Percentiles rank a stretch among this genome's conserved stretches.
Conservation (phyloP, 2,329 filamentous ascomycete genomes). For the Diaporthe nobilis region DNA sequence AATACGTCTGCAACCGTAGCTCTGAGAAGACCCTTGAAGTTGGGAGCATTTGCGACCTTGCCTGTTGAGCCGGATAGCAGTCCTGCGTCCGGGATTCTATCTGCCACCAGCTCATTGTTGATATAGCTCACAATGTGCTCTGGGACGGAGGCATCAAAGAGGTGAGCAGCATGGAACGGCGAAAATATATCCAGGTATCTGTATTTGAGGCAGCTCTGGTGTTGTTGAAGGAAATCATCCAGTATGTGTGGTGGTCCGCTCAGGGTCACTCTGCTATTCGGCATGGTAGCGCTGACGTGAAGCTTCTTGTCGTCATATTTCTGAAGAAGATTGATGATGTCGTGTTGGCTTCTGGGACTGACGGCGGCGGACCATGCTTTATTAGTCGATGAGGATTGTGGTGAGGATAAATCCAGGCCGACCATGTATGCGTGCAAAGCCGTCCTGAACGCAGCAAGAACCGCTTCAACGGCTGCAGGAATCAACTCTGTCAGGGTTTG, state of each 20-base stretch:
- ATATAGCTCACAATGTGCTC: neutral
- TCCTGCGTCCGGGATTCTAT: neutral
- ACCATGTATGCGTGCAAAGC: constrained; percentile 66
- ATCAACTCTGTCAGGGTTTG: constrained; percentile 73
- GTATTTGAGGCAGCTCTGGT: constrained; percentile 8
- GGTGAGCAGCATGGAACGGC: constrained; percentile 13
- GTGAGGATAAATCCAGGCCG: constrained; percentile 56
- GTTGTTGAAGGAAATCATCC: constrained; percentile 2
- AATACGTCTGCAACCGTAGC: constrained; percentile 12
- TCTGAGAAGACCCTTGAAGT: neutral
- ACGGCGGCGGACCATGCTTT: constrained; percentile 71
- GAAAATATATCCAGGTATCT: constrained; percentile 18
- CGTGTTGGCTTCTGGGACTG: constrained; percentile 66
- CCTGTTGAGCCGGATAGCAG: constrained; percentile 11
- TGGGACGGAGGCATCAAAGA: neutral
- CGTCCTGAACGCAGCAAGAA: constrained; percentile 76
- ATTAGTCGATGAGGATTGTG: constrained; percentile 72
- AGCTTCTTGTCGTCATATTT: neutral
- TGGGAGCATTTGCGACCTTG: constrained; percentile 16
- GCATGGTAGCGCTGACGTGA: constrained; percentile 12
- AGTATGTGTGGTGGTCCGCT: neutral
- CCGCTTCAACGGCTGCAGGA: constrained; percentile 72
- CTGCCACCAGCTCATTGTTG: neutral
- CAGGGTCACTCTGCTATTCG: constrained; percentile 2
- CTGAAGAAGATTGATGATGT: constrained; percentile 40